These are phyloP conservation scores for Stephania japonica DNA, from an alignment of 164 flowering plant genomes.

Conservation along the genomic window DNA sequence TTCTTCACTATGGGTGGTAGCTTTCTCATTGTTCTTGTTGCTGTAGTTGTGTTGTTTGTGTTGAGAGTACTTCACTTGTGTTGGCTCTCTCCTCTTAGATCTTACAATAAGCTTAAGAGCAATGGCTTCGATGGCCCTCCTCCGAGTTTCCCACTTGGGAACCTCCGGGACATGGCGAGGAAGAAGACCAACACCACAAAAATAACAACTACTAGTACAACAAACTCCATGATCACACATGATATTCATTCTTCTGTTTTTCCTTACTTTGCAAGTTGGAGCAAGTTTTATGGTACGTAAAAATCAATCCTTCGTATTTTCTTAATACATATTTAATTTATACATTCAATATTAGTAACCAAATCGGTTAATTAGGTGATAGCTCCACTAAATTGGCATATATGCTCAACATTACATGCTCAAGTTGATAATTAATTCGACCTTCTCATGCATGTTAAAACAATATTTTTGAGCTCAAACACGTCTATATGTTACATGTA, in stretches of 20 bases:
- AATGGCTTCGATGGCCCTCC: slow-evolving; percentile 72
- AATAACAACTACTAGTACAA: not conserved
- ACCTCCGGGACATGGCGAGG: slow-evolving; percentile 47
- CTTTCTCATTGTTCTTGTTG: slow-evolving; percentile 8
- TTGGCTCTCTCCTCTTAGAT: slow-evolving; percentile 45
- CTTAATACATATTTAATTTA: not conserved
- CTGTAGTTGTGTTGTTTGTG: not conserved
- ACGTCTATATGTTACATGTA: too few species aligned
- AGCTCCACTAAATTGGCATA: too few species aligned
- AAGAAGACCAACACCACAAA: not conserved
- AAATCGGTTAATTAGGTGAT: not conserved
- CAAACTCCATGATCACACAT: slow-evolving; percentile 26
- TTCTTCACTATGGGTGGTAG: not conserved
- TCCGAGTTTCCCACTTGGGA: slow-evolving; percentile 82
- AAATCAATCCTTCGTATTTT: not conserved
- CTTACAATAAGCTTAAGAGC: slow-evolving; percentile 29
- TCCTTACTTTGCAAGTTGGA: slow-evolving; percentile 76
- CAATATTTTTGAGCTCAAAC: too few species aligned
- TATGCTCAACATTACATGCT: too few species aligned
- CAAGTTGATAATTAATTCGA: too few species aligned
- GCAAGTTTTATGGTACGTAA: slow-evolving; percentile 47
- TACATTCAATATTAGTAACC: not conserved
- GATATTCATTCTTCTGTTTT: slow-evolving; percentile 65
- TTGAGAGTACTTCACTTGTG: slow-evolving; percentile 22
- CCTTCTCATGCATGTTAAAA: too few species aligned